These are phyloP conservation scores for Paecilomyces dactylethromorphus DNA, from an alignment of 2,329 filamentous ascomycete genomes.

Conservation along the genomic window DNA sequence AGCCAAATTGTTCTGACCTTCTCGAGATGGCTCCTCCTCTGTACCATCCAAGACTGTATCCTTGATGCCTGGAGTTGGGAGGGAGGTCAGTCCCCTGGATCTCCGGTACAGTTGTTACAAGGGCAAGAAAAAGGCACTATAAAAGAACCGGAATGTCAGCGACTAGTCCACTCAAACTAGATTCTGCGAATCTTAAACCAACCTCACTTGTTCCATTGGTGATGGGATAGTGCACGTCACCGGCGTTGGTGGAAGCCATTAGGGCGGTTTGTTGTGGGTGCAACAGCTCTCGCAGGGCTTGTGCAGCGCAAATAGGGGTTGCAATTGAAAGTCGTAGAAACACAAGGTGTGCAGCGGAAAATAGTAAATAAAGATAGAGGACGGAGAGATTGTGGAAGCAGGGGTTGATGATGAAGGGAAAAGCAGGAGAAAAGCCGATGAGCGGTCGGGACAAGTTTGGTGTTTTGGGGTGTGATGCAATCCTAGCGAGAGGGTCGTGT, in stretches of 20 bases:
- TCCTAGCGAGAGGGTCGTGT: slow-evolving; percentile 2
- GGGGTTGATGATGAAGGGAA: slow-evolving; percentile 4
- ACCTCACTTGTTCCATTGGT: slow-evolving; percentile 34
- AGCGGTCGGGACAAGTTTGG: background rate
- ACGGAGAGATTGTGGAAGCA: slow-evolving; percentile 3
- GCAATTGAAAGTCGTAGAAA: slow-evolving; percentile 4
- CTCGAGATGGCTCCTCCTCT: background rate
- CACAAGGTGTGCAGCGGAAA: background rate
- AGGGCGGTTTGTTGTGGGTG: slow-evolving; percentile 14
- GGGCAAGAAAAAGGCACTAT: slow-evolving; percentile 3
- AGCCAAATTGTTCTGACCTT: slow-evolving; percentile 9
- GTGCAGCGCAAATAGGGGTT: slow-evolving; percentile 6
- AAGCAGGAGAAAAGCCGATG: slow-evolving; percentile 4
- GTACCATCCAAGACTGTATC: background rate
- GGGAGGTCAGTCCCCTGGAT: background rate
- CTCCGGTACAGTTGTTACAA: background rate
- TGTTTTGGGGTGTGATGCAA: slow-evolving; percentile 4
- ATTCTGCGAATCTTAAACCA: slow-evolving; percentile 9
- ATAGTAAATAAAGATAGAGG: slow-evolving; percentile 5
- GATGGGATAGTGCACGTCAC: slow-evolving; percentile 33
- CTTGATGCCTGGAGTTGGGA: background rate
- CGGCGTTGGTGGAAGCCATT: slow-evolving; percentile 22
- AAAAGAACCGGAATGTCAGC: slow-evolving; percentile 8
- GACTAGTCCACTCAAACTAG: slow-evolving; percentile 4
- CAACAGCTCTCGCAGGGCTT: slow-evolving; percentile 9